A percentile compares a stretch with the other conserved stretches of the same genome.
These are phyloP conservation scores for Clathrospora elynae DNA, from an alignment of 2,329 filamentous ascomycete species.

Conservation along the genomic window DNA sequence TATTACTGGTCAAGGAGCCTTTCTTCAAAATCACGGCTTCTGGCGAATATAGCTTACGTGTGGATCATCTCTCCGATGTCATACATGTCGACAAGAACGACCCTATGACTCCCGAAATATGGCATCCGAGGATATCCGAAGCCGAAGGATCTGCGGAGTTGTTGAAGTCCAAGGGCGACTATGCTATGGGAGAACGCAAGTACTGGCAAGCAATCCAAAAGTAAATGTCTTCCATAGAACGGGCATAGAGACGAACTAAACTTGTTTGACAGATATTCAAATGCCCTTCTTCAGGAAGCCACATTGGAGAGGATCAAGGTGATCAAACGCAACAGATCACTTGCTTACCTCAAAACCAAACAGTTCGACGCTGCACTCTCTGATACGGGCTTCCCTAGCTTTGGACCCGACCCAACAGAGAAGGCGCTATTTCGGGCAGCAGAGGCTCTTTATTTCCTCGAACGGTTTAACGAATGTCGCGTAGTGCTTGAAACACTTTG, in stretches of 20 bases:
- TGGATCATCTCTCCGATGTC: slow-evolving; percentile 61
- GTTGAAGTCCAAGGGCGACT: slow-evolving; percentile 21
- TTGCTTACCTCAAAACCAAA: slow-evolving; percentile 41
- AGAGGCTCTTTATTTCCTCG: slow-evolving; percentile 53
- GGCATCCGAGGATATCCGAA: slow-evolving; percentile 28
- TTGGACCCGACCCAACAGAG: slow-evolving; percentile 34
- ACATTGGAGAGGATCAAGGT: slow-evolving; percentile 41
- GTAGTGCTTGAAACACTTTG: slow-evolving; percentile 43
- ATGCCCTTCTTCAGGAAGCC: neutral
- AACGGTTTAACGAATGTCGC: slow-evolving; percentile 44
- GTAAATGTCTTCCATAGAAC: slow-evolving; percentile 5
- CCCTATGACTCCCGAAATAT: slow-evolving; percentile 49
- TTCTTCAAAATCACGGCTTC: slow-evolving; percentile 54
- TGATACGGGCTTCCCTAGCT: slow-evolving; percentile 31
- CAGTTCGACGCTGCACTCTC: slow-evolving; percentile 46
- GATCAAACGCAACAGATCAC: slow-evolving; percentile 46
- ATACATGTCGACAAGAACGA: slow-evolving; percentile 47
- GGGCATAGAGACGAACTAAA: slow-evolving; percentile 1
- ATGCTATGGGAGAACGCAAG: slow-evolving; percentile 9
- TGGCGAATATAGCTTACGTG: slow-evolving; percentile 53
- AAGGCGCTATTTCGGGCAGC: slow-evolving; percentile 53
- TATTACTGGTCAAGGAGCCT: slow-evolving; percentile 53
- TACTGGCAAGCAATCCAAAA: slow-evolving; percentile 22
- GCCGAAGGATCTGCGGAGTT: slow-evolving; percentile 8
- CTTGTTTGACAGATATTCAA: slow-evolving; percentile 51